Evolutionary conservation across 148 eudicot genomes (phyloP).

Genomic region (Beta vulgaris): DNA sequence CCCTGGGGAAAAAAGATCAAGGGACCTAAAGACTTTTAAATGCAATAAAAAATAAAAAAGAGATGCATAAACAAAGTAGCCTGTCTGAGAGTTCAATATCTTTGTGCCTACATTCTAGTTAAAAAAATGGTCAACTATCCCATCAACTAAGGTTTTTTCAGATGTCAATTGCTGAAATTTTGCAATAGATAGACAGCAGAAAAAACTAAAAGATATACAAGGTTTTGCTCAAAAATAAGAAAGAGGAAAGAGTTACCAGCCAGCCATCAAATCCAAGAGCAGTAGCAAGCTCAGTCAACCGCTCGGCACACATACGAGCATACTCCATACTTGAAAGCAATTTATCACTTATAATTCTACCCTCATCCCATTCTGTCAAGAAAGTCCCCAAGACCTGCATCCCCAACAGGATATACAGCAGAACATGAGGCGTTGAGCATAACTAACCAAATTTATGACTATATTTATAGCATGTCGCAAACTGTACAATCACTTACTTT

Average conservation of each 20-base stretch:
- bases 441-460: background rate
- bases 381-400: slow-evolving; percentile 90
- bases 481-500: no score
- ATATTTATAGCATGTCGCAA: background rate
- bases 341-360: slow-evolving; percentile 44
- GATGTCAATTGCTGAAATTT: background rate
- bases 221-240: background rate
- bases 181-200: background rate
- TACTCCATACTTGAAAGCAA: slow-evolving; percentile 60
- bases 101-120: background rate
- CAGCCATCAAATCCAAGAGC: slow-evolving; percentile 95
- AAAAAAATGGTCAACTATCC: background rate
- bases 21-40: background rate
- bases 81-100: background rate
- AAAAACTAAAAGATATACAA: background rate
- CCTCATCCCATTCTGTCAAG: slow-evolving; percentile 90
- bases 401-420: slow-evolving; percentile 11
- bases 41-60: background rate
- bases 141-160: slow-evolving; percentile 1
- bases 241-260: slow-evolving; percentile 57
- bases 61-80: background rate
- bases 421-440: background rate
- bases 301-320: slow-evolving; percentile 78
- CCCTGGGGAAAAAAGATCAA: no score
- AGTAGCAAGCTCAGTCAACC: slow-evolving; percentile 76